Base-by-base conservation (phyloP, 2,329 filamentous ascomycete species). In the Botrytis sinoallii region DNA sequence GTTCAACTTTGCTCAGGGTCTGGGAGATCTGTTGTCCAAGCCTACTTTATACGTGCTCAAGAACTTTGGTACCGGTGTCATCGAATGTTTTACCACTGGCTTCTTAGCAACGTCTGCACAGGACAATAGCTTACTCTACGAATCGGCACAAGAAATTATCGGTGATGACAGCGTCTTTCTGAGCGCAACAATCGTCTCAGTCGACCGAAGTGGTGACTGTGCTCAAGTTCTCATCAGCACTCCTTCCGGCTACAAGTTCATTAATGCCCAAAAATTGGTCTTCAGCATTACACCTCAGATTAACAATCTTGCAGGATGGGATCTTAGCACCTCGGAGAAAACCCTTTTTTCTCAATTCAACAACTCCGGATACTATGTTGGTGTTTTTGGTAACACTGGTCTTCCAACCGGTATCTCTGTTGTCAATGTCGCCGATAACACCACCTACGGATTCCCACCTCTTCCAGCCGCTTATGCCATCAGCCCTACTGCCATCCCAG, bases 21-120 rank as follows among this genome's bases (percentile, higher is more conserved):
- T 85, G 2, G 84, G 84, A 25, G 83, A 87, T 74, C 80, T 86
- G 55, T 78, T 85, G 8, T 80, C 81, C 5, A 75, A 81, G 18
- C 82, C 83, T n/a, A 84, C 84, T 0, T 72, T 88, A 10, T 86
- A 85, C 75, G 81, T 86, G 22, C 81, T 87, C 75, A 84, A 86
- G 74, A 79, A 79, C 4, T 83, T 84, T 67, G 82, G 82, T 8
- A 22, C 61, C 2, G 72, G 71, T 32, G 69, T 77, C 25, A 66
- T 80, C 10, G 57, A 69, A 12, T 61, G 40, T 20, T 42, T 77
- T n/a, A 60, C 69, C 61, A 64, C 57, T 6, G 75, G 76, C 1
- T 77, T 75, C 57, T 55, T 78, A 22, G 71, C 65, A n/a, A 74
- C 74, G 2, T 55, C 68, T 40, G 32, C 46, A 44, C 55, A 74